Evolutionary conservation across 164 flowering plant species (phyloP).

Genomic region (Aristolochia fimbriata): DNA sequence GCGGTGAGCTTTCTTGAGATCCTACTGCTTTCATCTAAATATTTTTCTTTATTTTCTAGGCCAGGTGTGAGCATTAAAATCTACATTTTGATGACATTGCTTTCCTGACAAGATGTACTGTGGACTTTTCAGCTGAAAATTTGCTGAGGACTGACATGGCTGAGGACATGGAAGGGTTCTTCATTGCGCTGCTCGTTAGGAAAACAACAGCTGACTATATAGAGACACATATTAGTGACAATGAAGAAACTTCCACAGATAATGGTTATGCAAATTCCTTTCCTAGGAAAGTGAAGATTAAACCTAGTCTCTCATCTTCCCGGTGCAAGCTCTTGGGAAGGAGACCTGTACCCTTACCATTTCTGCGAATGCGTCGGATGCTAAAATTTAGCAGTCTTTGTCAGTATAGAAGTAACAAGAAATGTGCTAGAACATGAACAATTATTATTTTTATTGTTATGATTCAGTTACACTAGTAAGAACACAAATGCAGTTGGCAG

Average conservation of each 20-base stretch:
- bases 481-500: too few relatives aligned
- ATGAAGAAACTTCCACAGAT: background rate
- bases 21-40: background rate
- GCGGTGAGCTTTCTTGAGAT: slow-evolving; percentile 43
- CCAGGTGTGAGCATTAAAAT: background rate
- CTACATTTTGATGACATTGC: background rate
- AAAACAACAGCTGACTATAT: slow-evolving; percentile 3
- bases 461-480: too few relatives aligned
- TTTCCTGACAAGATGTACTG: background rate
- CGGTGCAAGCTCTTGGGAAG: too few relatives aligned
- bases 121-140: slow-evolving; percentile 36
- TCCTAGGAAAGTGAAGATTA: too few relatives aligned
- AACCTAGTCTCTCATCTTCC: too few relatives aligned
- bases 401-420: too few relatives aligned
- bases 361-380: too few relatives aligned
- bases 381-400: too few relatives aligned
- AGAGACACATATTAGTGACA: background rate
- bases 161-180: slow-evolving; percentile 84
- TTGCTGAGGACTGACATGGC: slow-evolving; percentile 56
- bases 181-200: slow-evolving; percentile 68
- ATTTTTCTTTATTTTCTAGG: background rate
- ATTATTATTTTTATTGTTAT: too few relatives aligned
- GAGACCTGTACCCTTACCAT: too few relatives aligned
- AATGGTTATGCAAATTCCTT: too few relatives aligned
- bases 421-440: too few relatives aligned